A percentile compares a stretch with the other conserved stretches of the same genome.
Conservation (phyloP, 2,329 filamentous ascomycete genomes). For the Paraphaeosphaeria sporulosa region DNA sequence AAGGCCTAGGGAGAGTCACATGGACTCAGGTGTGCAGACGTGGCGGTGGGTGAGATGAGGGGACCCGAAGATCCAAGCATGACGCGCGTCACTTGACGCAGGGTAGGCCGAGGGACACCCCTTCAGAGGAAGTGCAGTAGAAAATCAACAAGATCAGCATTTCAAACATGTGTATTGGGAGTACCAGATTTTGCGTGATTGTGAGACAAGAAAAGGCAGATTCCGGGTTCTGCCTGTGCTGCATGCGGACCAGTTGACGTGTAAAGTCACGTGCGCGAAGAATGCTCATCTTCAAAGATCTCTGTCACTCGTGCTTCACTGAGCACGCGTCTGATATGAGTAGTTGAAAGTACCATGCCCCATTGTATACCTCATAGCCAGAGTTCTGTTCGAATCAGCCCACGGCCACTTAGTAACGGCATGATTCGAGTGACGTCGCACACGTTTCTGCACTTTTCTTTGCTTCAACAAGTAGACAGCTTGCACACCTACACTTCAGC, state of each 20-base stretch:
- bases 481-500: no score
- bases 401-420: no score
- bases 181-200: background rate
- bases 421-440: no score
- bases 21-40: background rate
- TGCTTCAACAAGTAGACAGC: no score
- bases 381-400: no score
- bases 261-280: background rate
- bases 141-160: slow-evolving; percentile 1
- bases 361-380: no score
- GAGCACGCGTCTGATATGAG: no score
- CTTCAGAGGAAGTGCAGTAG: slow-evolving; percentile 2
- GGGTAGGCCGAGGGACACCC: slow-evolving; percentile 3
- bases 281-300: background rate
- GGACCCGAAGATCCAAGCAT: slow-evolving; percentile 5
- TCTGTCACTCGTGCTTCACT: no score
- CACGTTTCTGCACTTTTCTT: no score
- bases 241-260: background rate
- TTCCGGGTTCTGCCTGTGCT: background rate
- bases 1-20: background rate
- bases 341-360: no score
- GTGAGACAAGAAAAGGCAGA: background rate
- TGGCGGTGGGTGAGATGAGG: slow-evolving; percentile 7
- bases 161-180: background rate
- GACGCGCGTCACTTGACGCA: slow-evolving; percentile 13